Percentiles rank a stretch among this genome's conserved stretches.
phyloP scores from a whole-genome alignment of 2,329 filamentous ascomycete species.

The Venturia effusa region DNA sequence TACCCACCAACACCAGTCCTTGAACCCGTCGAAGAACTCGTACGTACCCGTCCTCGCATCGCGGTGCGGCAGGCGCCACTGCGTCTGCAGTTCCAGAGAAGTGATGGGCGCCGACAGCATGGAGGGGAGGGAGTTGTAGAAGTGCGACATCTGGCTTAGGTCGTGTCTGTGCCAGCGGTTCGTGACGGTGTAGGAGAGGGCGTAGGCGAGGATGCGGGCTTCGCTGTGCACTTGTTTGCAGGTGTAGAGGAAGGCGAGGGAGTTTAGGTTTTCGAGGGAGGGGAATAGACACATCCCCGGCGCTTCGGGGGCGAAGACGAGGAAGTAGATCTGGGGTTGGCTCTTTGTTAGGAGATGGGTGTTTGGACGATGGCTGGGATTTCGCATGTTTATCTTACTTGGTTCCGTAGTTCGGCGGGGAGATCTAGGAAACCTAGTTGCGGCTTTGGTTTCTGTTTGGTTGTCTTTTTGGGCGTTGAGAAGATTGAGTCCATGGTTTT shows the following conservation, averaged over 20 bases:
- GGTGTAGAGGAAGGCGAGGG: slow-evolving; percentile 3
- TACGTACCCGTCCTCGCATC: background rate
- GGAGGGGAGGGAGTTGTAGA: background rate
- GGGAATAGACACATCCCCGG: background rate
- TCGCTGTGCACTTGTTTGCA: background rate
- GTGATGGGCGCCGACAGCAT: background rate
- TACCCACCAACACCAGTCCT: background rate
- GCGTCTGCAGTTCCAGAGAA: background rate
- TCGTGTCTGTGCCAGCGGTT: slow-evolving; percentile 6
- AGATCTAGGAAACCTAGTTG: background rate
- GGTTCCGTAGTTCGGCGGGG: background rate
- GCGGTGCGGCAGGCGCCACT: background rate
- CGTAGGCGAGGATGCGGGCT: background rate
- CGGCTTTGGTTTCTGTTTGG: background rate
- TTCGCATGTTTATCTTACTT: no score
- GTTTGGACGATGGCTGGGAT: background rate
- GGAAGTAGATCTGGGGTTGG: background rate
- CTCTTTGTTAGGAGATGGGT: background rate
- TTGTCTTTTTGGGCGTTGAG: background rate
- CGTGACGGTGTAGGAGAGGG: background rate
- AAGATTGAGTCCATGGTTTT: background rate
- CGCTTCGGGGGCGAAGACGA: background rate
- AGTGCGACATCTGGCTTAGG: background rate
- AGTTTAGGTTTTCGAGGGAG: background rate
- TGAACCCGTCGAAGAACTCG: background rate